A percentile compares a stretch with the other conserved stretches of the same genome.
These are phyloP conservation scores for Nymphaea thermarum DNA, from an alignment of 164 flowering plant species.

Conservation along the genomic window DNA sequence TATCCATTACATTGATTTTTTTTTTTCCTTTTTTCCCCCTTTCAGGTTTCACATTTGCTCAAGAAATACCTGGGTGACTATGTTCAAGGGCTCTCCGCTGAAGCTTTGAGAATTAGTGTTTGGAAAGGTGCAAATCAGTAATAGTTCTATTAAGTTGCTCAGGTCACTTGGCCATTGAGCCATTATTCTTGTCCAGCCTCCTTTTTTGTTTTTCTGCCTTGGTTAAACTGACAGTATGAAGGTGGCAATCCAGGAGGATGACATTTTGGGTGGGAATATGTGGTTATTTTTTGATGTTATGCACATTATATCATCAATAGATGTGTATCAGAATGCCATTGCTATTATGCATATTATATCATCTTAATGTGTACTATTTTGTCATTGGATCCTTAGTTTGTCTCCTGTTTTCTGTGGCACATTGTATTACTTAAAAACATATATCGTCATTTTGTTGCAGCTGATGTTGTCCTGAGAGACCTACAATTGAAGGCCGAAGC, in stretches of 20 bases:
- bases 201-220: neutral
- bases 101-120: slow-evolving; percentile 89
- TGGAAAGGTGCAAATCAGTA: slow-evolving; percentile 64
- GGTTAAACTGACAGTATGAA: neutral
- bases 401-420: neutral
- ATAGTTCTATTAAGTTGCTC: neutral
- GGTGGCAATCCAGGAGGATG: too few relatives aligned
- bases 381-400: neutral
- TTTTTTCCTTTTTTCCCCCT: neutral
- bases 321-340: neutral
- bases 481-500: slow-evolving; percentile 96
- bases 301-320: too few relatives aligned
- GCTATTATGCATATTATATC: neutral
- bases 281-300: too few relatives aligned
- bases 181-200: neutral
- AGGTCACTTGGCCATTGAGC: neutral
- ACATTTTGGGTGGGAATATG: too few relatives aligned
- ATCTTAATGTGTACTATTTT: neutral
- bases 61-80: slow-evolving; percentile 91
- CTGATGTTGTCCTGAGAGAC: slow-evolving; percentile 94
- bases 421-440: neutral
- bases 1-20: neutral
- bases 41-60: slow-evolving; percentile 86
- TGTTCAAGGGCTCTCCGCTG: slow-evolving; percentile 87
- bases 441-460: slow-evolving; percentile 19